Evolutionary conservation across 192 early-diverging fungal genomes (phyloP), one percentile per base, ranked within the genome.

Genomic region (Coemansia sp.): DNA sequence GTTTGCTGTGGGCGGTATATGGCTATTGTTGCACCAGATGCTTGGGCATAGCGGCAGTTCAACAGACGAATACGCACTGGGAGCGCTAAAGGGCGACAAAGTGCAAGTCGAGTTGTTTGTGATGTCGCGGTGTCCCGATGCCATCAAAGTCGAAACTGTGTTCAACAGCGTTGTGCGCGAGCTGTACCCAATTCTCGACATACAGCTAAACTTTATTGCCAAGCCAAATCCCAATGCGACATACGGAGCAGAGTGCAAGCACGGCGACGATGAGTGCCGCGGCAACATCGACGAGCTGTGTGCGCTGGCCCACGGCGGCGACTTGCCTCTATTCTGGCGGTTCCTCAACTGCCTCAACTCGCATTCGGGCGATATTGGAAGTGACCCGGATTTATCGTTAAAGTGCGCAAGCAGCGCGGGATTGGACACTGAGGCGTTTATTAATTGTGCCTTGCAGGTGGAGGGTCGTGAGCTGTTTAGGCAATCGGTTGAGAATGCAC

Each of bases 101-200:
- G 84, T 89, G 22, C 64, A 57, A 0, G 82, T 89, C 2, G 86
- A 87, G 54, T 72, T 90, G 50, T 89, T 89, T 62, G 89, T 90
- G 17, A 90, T 90, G 89, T 86, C 86, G 19, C 81, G 87, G 24
- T 90, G 89, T 50, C 89, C 89, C 0, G 88, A 87, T 57, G 84
- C 84, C 4, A 60, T 83, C 15, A 65, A 72, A 23, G 84, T 87
- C 23, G 89, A 90, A 62, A 47, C 70, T 0, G 68, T 66, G 27
- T 65, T 79, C 47, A 35, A 60, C 14, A 39, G 35, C 8, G 76
- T 79, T 0, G 67, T 85, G 2, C 64, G 53, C 0, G 57, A 66
- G 48, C 83, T 84, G 12, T 54, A 76, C 23, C 52, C 77, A 12
- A 87, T 87, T 22, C 69, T 83, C 48, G 71, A 68, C 29, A 32